Percentiles rank a stretch among this genome's conserved stretches.
phyloP scores from a whole-genome alignment of 1,284 basidiomycete genomes.

The Ustilago bromivora region DNA sequence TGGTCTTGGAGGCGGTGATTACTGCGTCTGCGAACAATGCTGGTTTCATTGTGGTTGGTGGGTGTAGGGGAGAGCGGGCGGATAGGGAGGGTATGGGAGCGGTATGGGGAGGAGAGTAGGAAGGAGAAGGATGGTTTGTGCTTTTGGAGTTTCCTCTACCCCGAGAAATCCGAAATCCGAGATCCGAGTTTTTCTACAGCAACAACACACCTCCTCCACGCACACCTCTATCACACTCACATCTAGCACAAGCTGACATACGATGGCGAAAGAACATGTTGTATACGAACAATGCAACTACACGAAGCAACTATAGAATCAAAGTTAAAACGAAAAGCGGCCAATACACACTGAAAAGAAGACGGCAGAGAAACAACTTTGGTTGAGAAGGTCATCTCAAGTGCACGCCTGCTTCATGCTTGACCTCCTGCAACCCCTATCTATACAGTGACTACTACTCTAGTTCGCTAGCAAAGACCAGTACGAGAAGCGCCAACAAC shows the following conservation, averaged over 20 bases:
- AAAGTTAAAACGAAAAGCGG: not conserved
- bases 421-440: not conserved
- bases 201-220: too few relatives aligned
- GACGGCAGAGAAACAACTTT: conserved; percentile 1
- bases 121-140: conserved; percentile 11
- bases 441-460: conserved; percentile 3
- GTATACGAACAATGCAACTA: not conserved
- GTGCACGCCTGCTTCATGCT: conserved; percentile 45
- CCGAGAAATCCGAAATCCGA: not conserved
- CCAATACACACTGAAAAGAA: conserved; percentile 2
- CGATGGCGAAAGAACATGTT: too few relatives aligned
- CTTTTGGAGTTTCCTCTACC: conserved; percentile 15
- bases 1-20: conserved; percentile 19
- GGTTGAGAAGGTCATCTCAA: not conserved
- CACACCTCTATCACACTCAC: too few relatives aligned
- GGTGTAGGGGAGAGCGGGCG: not conserved
- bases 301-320: not conserved
- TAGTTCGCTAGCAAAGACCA: not conserved
- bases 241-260: too few relatives aligned
- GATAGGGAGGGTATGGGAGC: not conserved
- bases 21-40: conserved; percentile 51
- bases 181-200: not conserved
- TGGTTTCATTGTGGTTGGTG: conserved; percentile 31
- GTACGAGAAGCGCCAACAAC: conserved; percentile 8
- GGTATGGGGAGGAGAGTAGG: not conserved